These are phyloP conservation scores for Rhypophila decipiens DNA, from an alignment of 495 filamentous ascomycete species.

Conservation along the genomic window DNA sequence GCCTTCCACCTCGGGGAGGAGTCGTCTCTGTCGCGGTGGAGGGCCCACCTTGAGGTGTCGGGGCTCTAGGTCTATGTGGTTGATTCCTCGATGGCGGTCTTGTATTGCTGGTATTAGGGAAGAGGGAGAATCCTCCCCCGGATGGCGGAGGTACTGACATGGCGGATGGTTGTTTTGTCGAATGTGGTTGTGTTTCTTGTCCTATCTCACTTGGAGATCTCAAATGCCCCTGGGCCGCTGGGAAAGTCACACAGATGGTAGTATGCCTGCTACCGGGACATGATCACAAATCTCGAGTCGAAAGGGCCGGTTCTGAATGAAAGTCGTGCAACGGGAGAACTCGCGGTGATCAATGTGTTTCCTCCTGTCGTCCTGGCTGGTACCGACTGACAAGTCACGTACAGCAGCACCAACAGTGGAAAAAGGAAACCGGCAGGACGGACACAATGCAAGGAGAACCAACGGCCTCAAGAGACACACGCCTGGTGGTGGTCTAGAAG, in stretches of 20 bases:
- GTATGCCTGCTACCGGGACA: slow-evolving; percentile 19
- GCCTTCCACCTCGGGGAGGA: slow-evolving; percentile 26
- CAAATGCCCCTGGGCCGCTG: not conserved
- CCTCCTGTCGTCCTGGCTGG: not conserved
- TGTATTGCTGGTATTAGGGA: slow-evolving; percentile 35
- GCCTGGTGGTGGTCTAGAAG: not conserved
- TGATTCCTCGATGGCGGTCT: slow-evolving; percentile 32
- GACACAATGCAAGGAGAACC: not conserved
- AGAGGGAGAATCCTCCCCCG: slow-evolving; percentile 45
- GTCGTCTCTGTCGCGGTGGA: slow-evolving; percentile 22
- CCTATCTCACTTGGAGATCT: slow-evolving; percentile 2
- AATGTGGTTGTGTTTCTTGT: not conserved
- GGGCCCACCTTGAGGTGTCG: slow-evolving; percentile 31
- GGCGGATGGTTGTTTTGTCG: slow-evolving; percentile 3
- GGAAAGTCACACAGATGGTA: slow-evolving; percentile 2
- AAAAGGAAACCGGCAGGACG: slow-evolving; percentile 1
- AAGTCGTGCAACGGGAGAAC: not conserved
- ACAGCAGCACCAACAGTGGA: not conserved
- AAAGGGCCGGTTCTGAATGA: not conserved
- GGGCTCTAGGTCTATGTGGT: slow-evolving; percentile 27
- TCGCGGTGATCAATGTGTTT: not conserved
- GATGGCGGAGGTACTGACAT: slow-evolving; percentile 31
- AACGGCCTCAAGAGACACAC: not conserved
- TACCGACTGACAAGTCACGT: not conserved
- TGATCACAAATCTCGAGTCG: slow-evolving; percentile 13